A percentile compares a stretch with the other conserved stretches of the same genome.
phyloP scores from a whole-genome alignment of 805 yeast genomes.

The Yarrowia sp. region DNA sequence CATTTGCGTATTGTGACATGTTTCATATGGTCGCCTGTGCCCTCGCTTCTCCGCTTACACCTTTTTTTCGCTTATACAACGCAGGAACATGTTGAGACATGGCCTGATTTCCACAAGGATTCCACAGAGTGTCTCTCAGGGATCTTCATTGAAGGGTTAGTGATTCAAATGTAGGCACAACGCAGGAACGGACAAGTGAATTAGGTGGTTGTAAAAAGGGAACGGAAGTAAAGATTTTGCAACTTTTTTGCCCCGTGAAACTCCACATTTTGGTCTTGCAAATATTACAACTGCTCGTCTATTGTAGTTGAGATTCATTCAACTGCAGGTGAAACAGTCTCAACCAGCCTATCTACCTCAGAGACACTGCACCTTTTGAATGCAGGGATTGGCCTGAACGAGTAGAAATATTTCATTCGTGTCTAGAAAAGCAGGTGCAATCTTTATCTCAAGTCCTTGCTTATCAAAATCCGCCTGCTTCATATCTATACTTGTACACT shows the following conservation, averaged over 20 bases:
- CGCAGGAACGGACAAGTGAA: not conserved
- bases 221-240: too few relatives aligned
- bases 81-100: constrained; percentile 18
- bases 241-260: too few relatives aligned
- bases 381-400: constrained; percentile 4
- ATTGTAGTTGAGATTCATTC: too few relatives aligned
- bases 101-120: not conserved
- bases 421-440: too few relatives aligned
- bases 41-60: not conserved
- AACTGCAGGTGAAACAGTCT: constrained; percentile 6
- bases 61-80: not conserved
- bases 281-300: too few relatives aligned
- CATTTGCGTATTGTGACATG: too few relatives aligned
- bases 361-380: constrained; percentile 8
- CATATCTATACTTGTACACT: too few relatives aligned
- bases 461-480: too few relatives aligned
- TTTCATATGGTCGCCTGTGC: too few relatives aligned
- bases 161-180: not conserved
- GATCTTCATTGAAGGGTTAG: not conserved
- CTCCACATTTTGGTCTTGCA: too few relatives aligned
- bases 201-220: not conserved
- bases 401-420: too few relatives aligned
- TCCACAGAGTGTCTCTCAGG: not conserved
- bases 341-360: constrained; percentile 9
- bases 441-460: too few relatives aligned